Conservation (phyloP, 2,329 filamentous ascomycete genomes). For the Alternaria novae-zelandiae region DNA sequence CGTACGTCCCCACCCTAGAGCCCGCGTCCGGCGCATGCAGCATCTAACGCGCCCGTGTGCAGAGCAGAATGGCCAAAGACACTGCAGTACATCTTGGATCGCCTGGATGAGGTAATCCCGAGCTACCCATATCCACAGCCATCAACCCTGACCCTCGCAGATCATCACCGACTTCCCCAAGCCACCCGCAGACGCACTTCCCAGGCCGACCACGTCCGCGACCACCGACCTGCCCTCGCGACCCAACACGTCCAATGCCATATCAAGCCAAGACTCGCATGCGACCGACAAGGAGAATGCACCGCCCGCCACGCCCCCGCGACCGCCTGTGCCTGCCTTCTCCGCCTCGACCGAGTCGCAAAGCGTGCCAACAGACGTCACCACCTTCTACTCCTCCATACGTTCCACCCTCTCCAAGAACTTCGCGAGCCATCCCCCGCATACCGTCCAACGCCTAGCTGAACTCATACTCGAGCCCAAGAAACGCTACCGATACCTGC, state of each 20-base stretch:
- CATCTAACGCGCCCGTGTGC: slow-evolving; percentile 41
- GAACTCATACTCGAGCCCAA: slow-evolving; percentile 82
- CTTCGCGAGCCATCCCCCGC: slow-evolving; percentile 80
- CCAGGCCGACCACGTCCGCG: slow-evolving; percentile 52
- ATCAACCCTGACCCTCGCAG: slow-evolving; percentile 53
- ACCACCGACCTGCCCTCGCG: slow-evolving; percentile 26
- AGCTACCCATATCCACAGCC: background rate
- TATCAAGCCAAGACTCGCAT: slow-evolving; percentile 56
- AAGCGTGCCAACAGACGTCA: slow-evolving; percentile 38
- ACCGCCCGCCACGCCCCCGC: slow-evolving; percentile 54
- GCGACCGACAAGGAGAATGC: slow-evolving; percentile 74
- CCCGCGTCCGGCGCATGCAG: background rate
- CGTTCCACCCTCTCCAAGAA: slow-evolving; percentile 63
- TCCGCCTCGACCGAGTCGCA: slow-evolving; percentile 40
- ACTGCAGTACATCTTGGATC: slow-evolving; percentile 68
- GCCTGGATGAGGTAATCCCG: slow-evolving; percentile 67
- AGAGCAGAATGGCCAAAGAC: slow-evolving; percentile 74
- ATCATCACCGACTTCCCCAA: slow-evolving; percentile 80
- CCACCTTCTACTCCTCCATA: slow-evolving; percentile 44
- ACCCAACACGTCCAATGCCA: slow-evolving; percentile 23
- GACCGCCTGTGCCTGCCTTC: slow-evolving; percentile 53
- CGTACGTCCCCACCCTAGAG: slow-evolving; percentile 53
- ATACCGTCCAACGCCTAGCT: slow-evolving; percentile 89
- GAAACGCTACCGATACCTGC: slow-evolving; percentile 79
- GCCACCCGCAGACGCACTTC: slow-evolving; percentile 54